These are phyloP conservation scores for Apiotrichum sp. DNA, from an alignment of 1,284 basidiomycete genomes.

Conservation along the genomic window DNA sequence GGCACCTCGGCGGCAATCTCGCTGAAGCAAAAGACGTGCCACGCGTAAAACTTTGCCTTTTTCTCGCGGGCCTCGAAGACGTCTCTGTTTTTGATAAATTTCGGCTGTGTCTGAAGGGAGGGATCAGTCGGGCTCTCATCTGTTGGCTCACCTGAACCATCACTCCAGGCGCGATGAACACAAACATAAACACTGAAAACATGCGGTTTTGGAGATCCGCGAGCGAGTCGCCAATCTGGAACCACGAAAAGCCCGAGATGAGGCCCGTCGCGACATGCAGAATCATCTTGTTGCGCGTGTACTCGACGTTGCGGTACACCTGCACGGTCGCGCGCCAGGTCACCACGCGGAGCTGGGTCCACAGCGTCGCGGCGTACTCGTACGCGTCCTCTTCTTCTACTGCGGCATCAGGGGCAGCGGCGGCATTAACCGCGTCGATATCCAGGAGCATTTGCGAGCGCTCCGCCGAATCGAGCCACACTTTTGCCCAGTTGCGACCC, in stretches of 20 bases:
- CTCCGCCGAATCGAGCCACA: constrained; percentile 55
- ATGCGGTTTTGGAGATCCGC: constrained; percentile 18
- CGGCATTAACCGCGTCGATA: constrained; percentile 41
- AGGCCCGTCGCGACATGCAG: constrained; percentile 35
- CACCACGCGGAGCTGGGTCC: constrained; percentile 32
- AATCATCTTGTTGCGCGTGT: constrained; percentile 41
- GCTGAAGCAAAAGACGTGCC: constrained; percentile 29
- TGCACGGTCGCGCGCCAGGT: constrained; percentile 34
- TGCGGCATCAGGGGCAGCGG: constrained; percentile 9
- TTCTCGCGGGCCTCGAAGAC: constrained; percentile 46
- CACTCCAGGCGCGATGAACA: constrained; percentile 41
- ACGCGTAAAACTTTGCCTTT: constrained; percentile 37
- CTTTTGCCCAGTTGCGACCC: constrained; percentile 60
- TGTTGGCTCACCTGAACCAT: constrained; percentile 24
- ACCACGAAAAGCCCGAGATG: constrained; percentile 43
- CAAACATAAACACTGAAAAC: constrained; percentile 37
- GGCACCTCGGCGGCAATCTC: constrained; percentile 42
- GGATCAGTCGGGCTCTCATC: not conserved
- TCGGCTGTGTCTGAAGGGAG: constrained; percentile 35
- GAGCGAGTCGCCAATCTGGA: constrained; percentile 31
- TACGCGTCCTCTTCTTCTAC: constrained; percentile 22
- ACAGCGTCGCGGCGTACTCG: constrained; percentile 34
- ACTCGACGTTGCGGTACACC: constrained; percentile 41
- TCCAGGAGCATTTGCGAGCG: constrained; percentile 40
- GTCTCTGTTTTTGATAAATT: constrained; percentile 44